Percentiles rank a stretch among this genome's conserved stretches.
These are phyloP conservation scores for Nidularia sp. DNA, from an alignment of 768 basidiomycete species.

Conservation along the genomic window DNA sequence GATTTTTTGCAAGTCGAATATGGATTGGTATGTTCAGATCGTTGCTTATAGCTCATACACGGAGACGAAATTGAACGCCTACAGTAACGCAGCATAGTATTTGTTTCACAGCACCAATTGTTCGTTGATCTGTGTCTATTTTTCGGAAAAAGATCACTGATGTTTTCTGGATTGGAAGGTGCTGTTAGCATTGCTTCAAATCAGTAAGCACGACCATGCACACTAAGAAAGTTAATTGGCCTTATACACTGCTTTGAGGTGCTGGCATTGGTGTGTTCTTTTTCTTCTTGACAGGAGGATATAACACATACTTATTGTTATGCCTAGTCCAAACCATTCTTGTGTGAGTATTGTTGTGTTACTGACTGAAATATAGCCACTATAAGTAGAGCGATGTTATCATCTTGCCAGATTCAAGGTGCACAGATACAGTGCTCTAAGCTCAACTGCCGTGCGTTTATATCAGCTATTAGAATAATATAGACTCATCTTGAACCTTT, in stretches of 20 bases:
- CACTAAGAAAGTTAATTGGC: too few species aligned
- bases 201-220: too few species aligned
- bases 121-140: too few species aligned
- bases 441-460: not conserved
- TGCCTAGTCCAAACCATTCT: not conserved
- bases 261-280: too few species aligned
- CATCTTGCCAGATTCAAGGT: not conserved
- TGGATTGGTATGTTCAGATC: constrained; percentile 6
- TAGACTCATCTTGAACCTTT: not conserved
- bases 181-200: too few species aligned
- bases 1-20: constrained; percentile 9
- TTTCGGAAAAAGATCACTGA: too few species aligned
- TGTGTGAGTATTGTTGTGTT: not conserved
- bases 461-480: not conserved
- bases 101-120: too few species aligned
- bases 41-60: not conserved
- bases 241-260: too few species aligned
- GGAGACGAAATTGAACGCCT: not conserved
- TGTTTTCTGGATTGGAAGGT: too few species aligned
- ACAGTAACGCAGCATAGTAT: not conserved
- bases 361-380: not conserved
- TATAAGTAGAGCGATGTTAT: too few species aligned
- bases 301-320: not conserved
- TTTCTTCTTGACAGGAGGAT: too few species aligned
- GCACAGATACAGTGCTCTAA: not conserved